These are phyloP conservation scores for Serpula lacrymans DNA, from an alignment of 768 basidiomycete species.

Conservation along the genomic window DNA sequence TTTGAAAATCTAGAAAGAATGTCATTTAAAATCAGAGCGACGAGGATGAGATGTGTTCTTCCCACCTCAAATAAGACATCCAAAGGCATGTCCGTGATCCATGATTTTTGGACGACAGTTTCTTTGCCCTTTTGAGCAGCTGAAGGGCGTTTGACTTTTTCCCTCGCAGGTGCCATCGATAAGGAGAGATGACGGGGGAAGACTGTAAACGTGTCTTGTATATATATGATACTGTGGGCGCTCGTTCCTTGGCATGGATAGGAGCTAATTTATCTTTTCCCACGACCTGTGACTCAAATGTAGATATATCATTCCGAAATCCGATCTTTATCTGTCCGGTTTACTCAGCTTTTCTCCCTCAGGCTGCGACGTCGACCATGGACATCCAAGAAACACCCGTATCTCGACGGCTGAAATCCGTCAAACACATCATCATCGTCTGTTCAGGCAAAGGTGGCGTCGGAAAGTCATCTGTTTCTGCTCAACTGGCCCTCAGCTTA, in stretches of 20 bases:
- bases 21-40: too few relatives aligned
- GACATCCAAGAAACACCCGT: constrained; percentile 51
- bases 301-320: not conserved
- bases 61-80: too few relatives aligned
- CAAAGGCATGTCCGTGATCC: not conserved
- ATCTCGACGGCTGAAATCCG: constrained; percentile 61
- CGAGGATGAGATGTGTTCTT: too few relatives aligned
- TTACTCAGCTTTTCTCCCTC: not conserved
- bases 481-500: constrained; percentile 88
- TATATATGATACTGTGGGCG: not conserved
- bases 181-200: too few relatives aligned
- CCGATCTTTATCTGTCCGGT: not conserved
- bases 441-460: constrained; percentile 97
- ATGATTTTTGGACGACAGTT: not conserved
- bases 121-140: not conserved
- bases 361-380: constrained; percentile 20
- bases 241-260: not conserved
- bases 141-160: too few relatives aligned
- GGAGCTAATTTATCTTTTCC: not conserved
- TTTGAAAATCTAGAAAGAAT: not conserved
- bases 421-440: constrained; percentile 89
- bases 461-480: constrained; percentile 95
- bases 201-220: too few relatives aligned
- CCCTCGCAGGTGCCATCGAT: too few relatives aligned
- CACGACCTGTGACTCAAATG: not conserved